Evolutionary conservation across 805 yeast genomes (phyloP).

Genomic region (Pichia insulana): DNA sequence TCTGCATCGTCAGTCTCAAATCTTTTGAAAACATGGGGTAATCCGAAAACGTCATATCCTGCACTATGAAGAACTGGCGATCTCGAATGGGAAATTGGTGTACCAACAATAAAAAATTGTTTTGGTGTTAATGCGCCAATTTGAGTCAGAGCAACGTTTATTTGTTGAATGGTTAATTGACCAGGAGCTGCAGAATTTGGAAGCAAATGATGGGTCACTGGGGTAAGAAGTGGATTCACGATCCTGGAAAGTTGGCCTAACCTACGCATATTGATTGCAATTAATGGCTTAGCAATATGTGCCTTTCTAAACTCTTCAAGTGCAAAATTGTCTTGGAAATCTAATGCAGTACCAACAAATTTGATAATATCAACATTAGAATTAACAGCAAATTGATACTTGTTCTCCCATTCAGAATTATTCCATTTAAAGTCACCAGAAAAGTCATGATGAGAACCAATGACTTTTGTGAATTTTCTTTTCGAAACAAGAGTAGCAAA

Average conservation of each 20-base stretch:
- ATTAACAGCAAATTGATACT: constrained; percentile 57
- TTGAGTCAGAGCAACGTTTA: constrained; percentile 45
- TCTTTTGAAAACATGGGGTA: constrained; percentile 63
- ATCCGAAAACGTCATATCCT: constrained; percentile 62
- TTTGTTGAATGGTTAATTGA: constrained; percentile 57
- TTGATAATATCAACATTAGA: constrained; percentile 68
- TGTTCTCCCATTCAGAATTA: constrained; percentile 63
- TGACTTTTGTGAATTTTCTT: constrained; percentile 57
- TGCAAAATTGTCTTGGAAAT: constrained; percentile 56
- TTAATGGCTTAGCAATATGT: constrained; percentile 54
- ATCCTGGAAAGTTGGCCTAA: constrained; percentile 74
- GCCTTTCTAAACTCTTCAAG: constrained; percentile 60
- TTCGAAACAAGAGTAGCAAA: constrained; percentile 41
- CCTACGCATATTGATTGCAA: constrained; percentile 77
- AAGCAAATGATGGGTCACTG: constrained; percentile 66
- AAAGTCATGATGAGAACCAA: constrained; percentile 79
- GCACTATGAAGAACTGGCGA: constrained; percentile 84
- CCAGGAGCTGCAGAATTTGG: constrained; percentile 77
- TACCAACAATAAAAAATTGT: constrained; percentile 68
- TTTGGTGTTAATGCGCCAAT: constrained; percentile 56
- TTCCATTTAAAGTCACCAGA: constrained; percentile 56
- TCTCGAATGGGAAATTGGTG: constrained; percentile 77
- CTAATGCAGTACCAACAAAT: constrained; percentile 70
- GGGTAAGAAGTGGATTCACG: constrained; percentile 67
- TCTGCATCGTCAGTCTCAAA: constrained; percentile 61